Conservation (phyloP, 208 protist species). For the Acanthamoeba castellanii region DNA sequence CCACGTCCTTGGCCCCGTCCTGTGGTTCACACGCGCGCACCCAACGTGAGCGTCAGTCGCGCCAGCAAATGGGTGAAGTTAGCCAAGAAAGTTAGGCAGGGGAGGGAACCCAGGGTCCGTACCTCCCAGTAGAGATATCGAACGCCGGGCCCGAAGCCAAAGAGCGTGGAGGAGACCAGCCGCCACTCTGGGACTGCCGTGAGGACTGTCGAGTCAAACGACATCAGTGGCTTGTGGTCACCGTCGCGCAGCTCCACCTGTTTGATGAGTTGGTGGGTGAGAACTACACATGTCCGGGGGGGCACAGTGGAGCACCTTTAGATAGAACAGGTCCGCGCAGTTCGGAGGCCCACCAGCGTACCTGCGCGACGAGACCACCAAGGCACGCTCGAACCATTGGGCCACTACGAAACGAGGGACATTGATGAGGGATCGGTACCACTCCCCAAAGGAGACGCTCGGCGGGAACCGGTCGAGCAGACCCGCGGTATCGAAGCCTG, state of each 20-base stretch:
- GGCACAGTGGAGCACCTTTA: neutral
- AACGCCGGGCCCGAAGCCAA: constrained; percentile 35
- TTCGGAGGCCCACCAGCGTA: constrained; percentile 39
- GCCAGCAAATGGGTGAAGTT: neutral
- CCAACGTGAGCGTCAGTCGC: neutral
- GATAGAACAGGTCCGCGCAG: constrained; percentile 60
- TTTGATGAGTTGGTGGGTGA: neutral
- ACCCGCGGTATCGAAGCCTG: neutral
- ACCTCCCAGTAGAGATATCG: constrained; percentile 72
- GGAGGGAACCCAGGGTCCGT: neutral
- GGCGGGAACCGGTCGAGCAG: neutral
- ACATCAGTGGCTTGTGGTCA: neutral
- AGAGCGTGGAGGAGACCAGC: neutral
- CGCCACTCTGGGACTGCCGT: constrained; percentile 19
- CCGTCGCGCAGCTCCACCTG: constrained; percentile 60
- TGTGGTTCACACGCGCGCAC: neutral
- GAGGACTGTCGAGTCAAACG: neutral
- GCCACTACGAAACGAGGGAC: too few relatives aligned
- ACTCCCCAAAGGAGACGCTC: constrained; percentile 14
- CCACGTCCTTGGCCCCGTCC: constrained; percentile 72
- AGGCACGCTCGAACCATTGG: too few relatives aligned
- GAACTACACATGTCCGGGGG: neutral
- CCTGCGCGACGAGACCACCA: neutral
- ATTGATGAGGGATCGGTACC: neutral
- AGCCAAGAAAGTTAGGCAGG: too few relatives aligned